Evolutionary conservation across 768 basidiomycete species (phyloP).

Genomic region (Amanita jacksonii): DNA sequence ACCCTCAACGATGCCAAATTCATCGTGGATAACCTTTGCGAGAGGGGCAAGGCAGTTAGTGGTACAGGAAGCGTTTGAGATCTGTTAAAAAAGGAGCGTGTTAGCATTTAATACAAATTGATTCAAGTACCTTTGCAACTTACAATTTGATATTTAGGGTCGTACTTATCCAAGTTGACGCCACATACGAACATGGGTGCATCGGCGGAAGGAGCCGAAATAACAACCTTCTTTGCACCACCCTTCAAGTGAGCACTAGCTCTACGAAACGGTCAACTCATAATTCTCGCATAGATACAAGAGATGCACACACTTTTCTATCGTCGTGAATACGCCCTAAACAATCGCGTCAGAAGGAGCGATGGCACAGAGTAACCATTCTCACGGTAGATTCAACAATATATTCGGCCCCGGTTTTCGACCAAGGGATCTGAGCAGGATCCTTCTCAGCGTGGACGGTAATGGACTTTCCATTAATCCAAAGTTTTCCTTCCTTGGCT

Average conservation of each 20-base stretch:
- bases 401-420: constrained; percentile 75
- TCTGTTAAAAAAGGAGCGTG: constrained; percentile 31
- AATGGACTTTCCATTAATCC: constrained; percentile 72
- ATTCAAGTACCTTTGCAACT: constrained; percentile 11
- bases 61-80: constrained; percentile 98
- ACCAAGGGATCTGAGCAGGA: constrained; percentile 81
- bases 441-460: constrained; percentile 79
- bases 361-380: constrained; percentile 9
- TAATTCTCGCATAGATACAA: neutral
- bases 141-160: constrained; percentile 74
- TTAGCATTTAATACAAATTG: neutral
- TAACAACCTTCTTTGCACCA: constrained; percentile 97
- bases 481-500: constrained; percentile 82
- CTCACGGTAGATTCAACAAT: constrained; percentile 91
- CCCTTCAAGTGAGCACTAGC: constrained; percentile 86
- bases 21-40: constrained; percentile 91
- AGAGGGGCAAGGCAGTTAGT: constrained; percentile 95
- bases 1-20: constrained; percentile 85
- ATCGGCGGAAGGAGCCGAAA: constrained; percentile 90
- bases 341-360: neutral
- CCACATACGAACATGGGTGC: constrained; percentile 88
- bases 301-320: constrained; percentile 53
- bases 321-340: constrained; percentile 89
- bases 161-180: constrained; percentile 88
- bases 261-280: constrained; percentile 28